Conservation (phyloP, 768 basidiomycete species). For the Lentinula raphanica region DNA sequence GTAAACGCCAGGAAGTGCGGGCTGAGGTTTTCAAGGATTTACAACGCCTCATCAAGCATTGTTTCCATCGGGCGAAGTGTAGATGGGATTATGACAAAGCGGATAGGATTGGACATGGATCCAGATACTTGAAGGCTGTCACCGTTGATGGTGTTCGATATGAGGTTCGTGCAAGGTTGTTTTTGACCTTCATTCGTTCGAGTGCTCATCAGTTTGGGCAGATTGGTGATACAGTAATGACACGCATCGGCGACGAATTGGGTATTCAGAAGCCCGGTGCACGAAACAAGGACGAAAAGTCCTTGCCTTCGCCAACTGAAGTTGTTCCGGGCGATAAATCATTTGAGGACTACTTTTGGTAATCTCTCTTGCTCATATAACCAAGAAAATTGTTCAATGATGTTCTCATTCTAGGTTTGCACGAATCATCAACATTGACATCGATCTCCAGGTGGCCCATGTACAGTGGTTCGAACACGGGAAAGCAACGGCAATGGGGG, state of each 20-base stretch:
- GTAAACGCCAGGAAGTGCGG: slow-evolving; percentile 8
- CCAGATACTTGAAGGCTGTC: slow-evolving; percentile 33
- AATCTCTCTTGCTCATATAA: background rate
- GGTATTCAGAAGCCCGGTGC: slow-evolving; percentile 11
- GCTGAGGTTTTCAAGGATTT: slow-evolving; percentile 8
- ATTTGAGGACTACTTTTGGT: slow-evolving; percentile 62
- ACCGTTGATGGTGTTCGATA: slow-evolving; percentile 40
- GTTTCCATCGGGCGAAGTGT: slow-evolving; percentile 13
- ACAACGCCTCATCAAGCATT: background rate
- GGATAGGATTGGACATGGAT: slow-evolving; percentile 28
- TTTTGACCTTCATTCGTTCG: background rate
- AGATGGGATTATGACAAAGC: slow-evolving; percentile 23
- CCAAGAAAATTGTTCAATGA: background rate
- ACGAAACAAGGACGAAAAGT: slow-evolving; percentile 18
- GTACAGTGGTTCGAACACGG: slow-evolving; percentile 75
- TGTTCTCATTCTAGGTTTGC: slow-evolving; percentile 51
- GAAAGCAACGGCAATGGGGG: slow-evolving; percentile 52
- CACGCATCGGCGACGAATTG: slow-evolving; percentile 30
- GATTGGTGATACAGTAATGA: slow-evolving; percentile 60
- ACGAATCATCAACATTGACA: slow-evolving; percentile 49
- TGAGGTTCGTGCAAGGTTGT: slow-evolving; percentile 35
- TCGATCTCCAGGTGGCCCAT: slow-evolving; percentile 43
- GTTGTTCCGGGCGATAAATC: slow-evolving; percentile 33
- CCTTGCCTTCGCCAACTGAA: slow-evolving; percentile 25
- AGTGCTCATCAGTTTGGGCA: slow-evolving; percentile 20